phyloP scores from a whole-genome alignment of 352 stramenopile species.

The Phytophthora sp. region DNA sequence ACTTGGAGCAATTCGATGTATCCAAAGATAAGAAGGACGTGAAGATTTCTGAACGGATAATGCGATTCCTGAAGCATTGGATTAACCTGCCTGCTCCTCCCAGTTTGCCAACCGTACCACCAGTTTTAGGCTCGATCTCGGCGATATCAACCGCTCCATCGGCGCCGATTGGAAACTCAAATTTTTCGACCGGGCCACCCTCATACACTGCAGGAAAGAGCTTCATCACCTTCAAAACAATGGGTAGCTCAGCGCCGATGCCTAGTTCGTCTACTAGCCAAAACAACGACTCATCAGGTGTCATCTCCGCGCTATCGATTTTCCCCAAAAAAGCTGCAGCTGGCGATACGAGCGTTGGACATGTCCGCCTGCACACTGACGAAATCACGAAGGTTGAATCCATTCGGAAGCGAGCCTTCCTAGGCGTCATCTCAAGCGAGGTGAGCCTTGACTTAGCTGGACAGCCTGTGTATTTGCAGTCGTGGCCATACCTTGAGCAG shows the following conservation, averaged over 20 bases:
- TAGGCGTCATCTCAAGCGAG: constrained; percentile 50
- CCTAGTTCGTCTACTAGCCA: constrained; percentile 13
- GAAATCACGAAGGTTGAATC: constrained; percentile 57
- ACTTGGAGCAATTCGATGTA: constrained; percentile 66
- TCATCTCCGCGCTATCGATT: constrained; percentile 38
- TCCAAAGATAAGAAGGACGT: constrained; percentile 50
- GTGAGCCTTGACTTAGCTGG: constrained; percentile 53
- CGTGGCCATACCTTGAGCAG: constrained; percentile 80
- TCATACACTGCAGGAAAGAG: constrained; percentile 9
- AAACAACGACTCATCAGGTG: not conserved
- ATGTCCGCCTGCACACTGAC: constrained; percentile 44
- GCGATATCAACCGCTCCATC: not conserved
- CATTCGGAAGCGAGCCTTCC: constrained; percentile 74
- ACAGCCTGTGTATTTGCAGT: constrained; percentile 70
- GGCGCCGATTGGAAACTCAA: not conserved
- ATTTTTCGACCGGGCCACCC: not conserved
- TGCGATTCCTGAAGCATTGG: constrained; percentile 60
- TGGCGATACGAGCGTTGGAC: constrained; percentile 17
- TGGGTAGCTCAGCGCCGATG: constrained; percentile 18
- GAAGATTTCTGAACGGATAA: constrained; percentile 65
- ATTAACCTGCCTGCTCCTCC: constrained; percentile 42
- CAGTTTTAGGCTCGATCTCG: constrained; percentile 9
- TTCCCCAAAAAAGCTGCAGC: constrained; percentile 45
- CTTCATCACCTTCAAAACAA: constrained; percentile 35
- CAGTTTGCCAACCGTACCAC: constrained; percentile 22